Base-by-base conservation (phyloP, 2,329 filamentous ascomycete species). In the Emmonsiellopsis sp. region DNA sequence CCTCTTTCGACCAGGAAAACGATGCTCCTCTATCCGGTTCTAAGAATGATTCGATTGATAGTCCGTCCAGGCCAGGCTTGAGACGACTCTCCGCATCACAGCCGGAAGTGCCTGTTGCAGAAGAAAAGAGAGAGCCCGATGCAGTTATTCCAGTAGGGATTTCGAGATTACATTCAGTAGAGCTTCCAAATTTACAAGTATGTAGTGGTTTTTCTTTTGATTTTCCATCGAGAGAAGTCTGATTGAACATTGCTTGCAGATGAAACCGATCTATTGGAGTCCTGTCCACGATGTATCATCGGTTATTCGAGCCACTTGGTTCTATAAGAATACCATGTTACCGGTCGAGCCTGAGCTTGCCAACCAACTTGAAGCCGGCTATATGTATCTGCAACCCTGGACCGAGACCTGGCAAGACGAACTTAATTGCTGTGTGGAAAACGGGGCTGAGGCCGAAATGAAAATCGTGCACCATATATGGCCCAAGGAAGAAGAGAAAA, bases 221-320 rank as follows among this genome's bases (percentile, higher is more conserved):
- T 16, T 40, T 34, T 7, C 13, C 16, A 20, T 48, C 53, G 20
- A 57, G 9, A 35, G 7, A 37, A 15, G 5, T 32, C 43, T 43
- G 40, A 51, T 15, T 10, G 40, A 15, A 46, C 37, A 63, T 65
- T 57, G 31, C 13, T 35, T 40, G 10, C 79, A 88, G 63, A 95
- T 98, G 90, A 89, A 91, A 68, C 93, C 93, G 0, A 96, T 97
- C 55, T 98, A 98, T 67, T 98, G 93, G 93, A 91, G 86, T 15
- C 92, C 93, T 7, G 80, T 97, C 34, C 90, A 95, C 62, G 93
- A 97, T 64, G 81, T 94, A 34, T 86, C 89, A 6, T 77, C 84
- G 37, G 90, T 97, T 1, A 79, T 86, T 54, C 80, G 93, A 59
- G 90, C 87, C 0, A 97, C 92, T 0, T 98, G 93, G 93, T 98